Conservation (phyloP, 2,329 filamentous ascomycete genomes). For the Pochonia chlamydosporia region DNA sequence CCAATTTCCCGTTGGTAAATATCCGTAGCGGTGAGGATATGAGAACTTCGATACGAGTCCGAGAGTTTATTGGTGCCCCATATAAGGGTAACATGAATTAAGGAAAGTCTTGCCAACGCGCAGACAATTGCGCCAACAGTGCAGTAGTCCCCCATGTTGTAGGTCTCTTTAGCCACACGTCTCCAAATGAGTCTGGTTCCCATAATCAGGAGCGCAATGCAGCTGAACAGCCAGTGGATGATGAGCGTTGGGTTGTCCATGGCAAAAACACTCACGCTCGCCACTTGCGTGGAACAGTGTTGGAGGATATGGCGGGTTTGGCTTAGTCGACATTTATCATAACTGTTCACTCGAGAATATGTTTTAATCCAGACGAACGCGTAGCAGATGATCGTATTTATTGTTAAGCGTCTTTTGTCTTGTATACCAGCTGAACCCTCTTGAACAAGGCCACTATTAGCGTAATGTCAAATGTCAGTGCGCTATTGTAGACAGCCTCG, state of each 20-base stretch:
- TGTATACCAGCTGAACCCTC: too few relatives aligned
- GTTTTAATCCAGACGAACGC: too few relatives aligned
- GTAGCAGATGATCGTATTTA: too few relatives aligned
- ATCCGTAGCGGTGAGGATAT: slow-evolving; percentile 22
- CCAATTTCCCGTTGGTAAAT: slow-evolving; percentile 27
- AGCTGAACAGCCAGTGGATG: slow-evolving; percentile 20
- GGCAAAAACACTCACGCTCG: slow-evolving; percentile 9
- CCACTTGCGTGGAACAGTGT: too few relatives aligned
- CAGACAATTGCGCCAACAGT: slow-evolving; percentile 34
- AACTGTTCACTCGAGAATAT: too few relatives aligned
- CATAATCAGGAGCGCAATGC: slow-evolving; percentile 17
- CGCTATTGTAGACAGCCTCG: too few relatives aligned
- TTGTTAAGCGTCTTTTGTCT: too few relatives aligned
- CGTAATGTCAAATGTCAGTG: too few relatives aligned
- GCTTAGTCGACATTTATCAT: too few relatives aligned
- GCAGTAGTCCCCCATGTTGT: slow-evolving; percentile 16
- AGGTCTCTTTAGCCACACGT: slow-evolving; percentile 13
- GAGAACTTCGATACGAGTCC: slow-evolving; percentile 11
- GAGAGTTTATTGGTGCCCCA: slow-evolving; percentile 31
- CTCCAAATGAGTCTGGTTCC: slow-evolving; percentile 13
- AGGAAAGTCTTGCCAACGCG: slow-evolving; percentile 15
- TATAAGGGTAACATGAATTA: slow-evolving; percentile 27
- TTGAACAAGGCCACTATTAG: too few relatives aligned
- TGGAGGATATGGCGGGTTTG: too few relatives aligned
- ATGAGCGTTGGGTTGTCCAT: slow-evolving; percentile 11